A percentile compares a stretch with the other conserved stretches of the same genome.
Evolutionary conservation across 1,139 yeast genomes (phyloP).

Genomic region (Geotrichum fermentans): DNA sequence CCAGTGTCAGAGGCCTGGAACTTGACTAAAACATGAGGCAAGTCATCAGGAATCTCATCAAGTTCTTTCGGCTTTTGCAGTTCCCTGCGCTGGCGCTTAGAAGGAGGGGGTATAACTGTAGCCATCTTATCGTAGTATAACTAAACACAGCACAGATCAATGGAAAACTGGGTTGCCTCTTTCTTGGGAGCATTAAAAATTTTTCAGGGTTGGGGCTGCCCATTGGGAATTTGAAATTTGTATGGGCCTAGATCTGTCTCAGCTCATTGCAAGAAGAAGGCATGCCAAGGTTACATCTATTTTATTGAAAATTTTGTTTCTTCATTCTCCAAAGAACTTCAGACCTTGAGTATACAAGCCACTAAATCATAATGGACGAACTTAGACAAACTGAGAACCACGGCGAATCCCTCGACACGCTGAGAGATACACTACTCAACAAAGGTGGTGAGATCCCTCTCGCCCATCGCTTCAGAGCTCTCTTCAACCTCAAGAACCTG

Average conservation of each 20-base stretch:
- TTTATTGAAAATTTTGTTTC: not conserved
- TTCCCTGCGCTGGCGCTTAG: conserved; percentile 78
- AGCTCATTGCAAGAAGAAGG: not conserved
- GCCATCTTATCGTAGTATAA: conserved; percentile 68
- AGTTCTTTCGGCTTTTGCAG: conserved; percentile 80
- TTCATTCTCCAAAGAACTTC: conserved; percentile 12
- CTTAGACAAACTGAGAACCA: conserved; percentile 38
- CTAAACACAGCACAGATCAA: not conserved
- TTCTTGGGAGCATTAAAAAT: not conserved
- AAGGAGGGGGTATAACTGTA: conserved; percentile 87
- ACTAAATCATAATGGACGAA: conserved; percentile 32
- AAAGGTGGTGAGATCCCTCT: conserved; percentile 57
- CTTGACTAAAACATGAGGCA: conserved; percentile 82
- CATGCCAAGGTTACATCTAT: not conserved
- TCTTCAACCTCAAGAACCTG: conserved; percentile 80
- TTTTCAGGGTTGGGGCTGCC: conserved; percentile 15
- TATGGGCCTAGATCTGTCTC: not conserved
- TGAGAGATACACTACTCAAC: conserved; percentile 34
- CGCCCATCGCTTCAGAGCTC: conserved; percentile 86
- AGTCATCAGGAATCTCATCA: conserved; percentile 65
- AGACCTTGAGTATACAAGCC: not conserved
- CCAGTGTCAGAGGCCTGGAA: conserved; percentile 97
- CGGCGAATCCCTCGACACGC: conserved; percentile 28
- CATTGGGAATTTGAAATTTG: conserved; percentile 14
- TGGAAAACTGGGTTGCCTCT: not conserved